A percentile compares a stretch with the other conserved stretches of the same genome.
phyloP scores from a whole-genome alignment of 2,329 filamentous ascomycete species.

The Sarocladiaceae sp. region DNA sequence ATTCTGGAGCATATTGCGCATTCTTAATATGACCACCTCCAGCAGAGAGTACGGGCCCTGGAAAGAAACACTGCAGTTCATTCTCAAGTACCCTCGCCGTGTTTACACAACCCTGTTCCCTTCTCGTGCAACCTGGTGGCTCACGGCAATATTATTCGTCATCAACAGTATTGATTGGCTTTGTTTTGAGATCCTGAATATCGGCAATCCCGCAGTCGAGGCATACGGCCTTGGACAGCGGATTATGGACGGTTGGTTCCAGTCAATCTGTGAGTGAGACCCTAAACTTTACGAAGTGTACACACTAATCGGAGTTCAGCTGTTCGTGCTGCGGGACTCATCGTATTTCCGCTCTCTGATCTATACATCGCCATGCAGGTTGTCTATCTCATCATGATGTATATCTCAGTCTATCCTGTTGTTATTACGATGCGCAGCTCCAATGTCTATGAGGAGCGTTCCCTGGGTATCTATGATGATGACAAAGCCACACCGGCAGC shows the following conservation, averaged over 20 bases:
- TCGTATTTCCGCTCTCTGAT: constrained; percentile 56
- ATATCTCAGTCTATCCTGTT: constrained; percentile 60
- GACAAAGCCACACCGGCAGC: constrained; percentile 22
- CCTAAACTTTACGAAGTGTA: neutral
- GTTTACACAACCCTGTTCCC: constrained; percentile 64
- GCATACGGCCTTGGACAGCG: constrained; percentile 48
- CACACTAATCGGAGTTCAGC: constrained; percentile 27
- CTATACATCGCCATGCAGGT: constrained; percentile 56
- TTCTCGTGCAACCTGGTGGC: constrained; percentile 59
- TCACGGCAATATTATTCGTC: constrained; percentile 55
- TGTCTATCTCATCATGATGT: constrained; percentile 62
- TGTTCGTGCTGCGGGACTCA: constrained; percentile 62
- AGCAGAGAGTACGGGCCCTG: constrained; percentile 29
- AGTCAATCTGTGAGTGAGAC: constrained; percentile 46
- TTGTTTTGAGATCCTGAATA: constrained; percentile 61
- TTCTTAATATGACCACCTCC: constrained; percentile 33
- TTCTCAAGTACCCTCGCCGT: constrained; percentile 51
- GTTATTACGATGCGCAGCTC: constrained; percentile 63
- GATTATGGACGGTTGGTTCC: constrained; percentile 61
- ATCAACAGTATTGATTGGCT: constrained; percentile 63
- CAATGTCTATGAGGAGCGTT: constrained; percentile 69
- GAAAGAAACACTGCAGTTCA: constrained; percentile 49
- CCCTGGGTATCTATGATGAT: constrained; percentile 54
- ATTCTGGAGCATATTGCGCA: constrained; percentile 47
- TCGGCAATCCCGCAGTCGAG: constrained; percentile 54